phyloP scores from a whole-genome alignment of 2,329 filamentous ascomycete genomes.

The Pyrenophora tritici-repentis region DNA sequence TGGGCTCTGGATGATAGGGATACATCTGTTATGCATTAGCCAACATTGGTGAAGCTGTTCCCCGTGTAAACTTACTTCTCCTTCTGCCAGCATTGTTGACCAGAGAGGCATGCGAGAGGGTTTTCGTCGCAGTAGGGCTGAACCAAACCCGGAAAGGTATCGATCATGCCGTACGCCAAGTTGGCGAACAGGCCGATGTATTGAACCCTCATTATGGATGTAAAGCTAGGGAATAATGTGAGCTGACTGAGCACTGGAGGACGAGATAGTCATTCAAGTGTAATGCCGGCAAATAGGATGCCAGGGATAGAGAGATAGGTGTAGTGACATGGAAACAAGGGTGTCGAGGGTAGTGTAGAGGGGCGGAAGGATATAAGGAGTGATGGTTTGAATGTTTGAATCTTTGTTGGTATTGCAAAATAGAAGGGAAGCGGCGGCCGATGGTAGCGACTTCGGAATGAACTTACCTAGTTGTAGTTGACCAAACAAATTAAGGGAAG shows the following conservation, averaged over 20 bases:
- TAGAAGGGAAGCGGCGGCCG: slow-evolving; percentile 2
- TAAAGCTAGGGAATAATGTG: slow-evolving; percentile 18
- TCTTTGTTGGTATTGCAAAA: background rate
- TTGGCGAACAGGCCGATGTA: slow-evolving; percentile 42
- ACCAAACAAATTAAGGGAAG: slow-evolving; percentile 10
- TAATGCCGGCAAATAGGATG: background rate
- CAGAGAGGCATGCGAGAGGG: slow-evolving; percentile 43
- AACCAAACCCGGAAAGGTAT: slow-evolving; percentile 50
- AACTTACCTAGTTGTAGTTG: slow-evolving; percentile 14
- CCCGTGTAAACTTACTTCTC: slow-evolving; percentile 9
- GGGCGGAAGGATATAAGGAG: background rate
- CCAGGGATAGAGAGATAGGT: background rate
- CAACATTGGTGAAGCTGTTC: too few relatives aligned
- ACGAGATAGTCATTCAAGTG: background rate
- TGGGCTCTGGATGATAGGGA: too few relatives aligned
- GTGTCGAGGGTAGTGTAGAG: too few relatives aligned
- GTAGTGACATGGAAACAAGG: background rate
- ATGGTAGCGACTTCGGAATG: background rate
- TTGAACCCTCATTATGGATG: slow-evolving; percentile 36
- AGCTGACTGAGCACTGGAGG: slow-evolving; percentile 10
- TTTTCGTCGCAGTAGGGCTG: slow-evolving; percentile 50
- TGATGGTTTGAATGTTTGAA: slow-evolving; percentile 6
- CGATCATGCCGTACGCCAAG: slow-evolving; percentile 54
- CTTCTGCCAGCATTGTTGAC: slow-evolving; percentile 44
- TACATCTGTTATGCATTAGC: too few relatives aligned